A percentile compares a stretch with the other conserved stretches of the same genome.
phyloP scores from a whole-genome alignment of 176 grass and related monocot species.

The Paspalum notatum region DNA sequence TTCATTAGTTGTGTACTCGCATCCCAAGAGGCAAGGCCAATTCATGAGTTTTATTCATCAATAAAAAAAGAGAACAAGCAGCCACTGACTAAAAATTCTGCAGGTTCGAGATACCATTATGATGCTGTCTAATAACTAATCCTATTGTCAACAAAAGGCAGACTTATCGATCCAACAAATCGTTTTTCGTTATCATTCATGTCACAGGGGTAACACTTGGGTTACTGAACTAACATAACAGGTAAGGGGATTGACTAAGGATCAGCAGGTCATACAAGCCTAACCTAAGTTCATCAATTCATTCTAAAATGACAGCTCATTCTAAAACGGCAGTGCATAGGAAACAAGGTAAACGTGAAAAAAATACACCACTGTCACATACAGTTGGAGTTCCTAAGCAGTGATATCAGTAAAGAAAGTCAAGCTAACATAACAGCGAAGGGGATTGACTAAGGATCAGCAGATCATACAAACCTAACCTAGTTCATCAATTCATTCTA shows the following conservation, averaged over 20 bases:
- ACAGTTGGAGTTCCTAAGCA: too few species aligned
- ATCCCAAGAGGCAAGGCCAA: not conserved
- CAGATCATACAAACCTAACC: not conserved
- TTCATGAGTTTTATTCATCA: conserved; percentile 10
- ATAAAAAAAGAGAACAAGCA: not conserved
- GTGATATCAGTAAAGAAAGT: too few species aligned
- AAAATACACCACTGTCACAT: too few species aligned
- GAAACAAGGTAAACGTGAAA: too few species aligned
- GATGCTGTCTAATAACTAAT: not conserved
- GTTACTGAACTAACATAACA: not conserved
- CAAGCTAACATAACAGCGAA: not conserved
- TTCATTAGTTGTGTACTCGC: not conserved
- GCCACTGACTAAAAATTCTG: not conserved
- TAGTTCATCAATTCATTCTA: not conserved
- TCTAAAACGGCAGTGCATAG: too few species aligned
- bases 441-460: not conserved
- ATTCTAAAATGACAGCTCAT: too few species aligned
- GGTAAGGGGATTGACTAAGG: not conserved
- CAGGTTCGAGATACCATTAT: conserved; percentile 1
- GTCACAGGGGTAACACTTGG: not conserved
- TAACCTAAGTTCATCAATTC: not conserved
- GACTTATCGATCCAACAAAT: not conserved
- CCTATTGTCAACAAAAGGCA: not conserved
- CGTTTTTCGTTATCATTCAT: too few species aligned
- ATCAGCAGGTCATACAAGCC: not conserved